A percentile compares a stretch with the other conserved stretches of the same genome.
These are phyloP conservation scores for Alopecurus myosuroides DNA, from an alignment of 176 grass and related monocot species.

Conservation along the genomic window DNA sequence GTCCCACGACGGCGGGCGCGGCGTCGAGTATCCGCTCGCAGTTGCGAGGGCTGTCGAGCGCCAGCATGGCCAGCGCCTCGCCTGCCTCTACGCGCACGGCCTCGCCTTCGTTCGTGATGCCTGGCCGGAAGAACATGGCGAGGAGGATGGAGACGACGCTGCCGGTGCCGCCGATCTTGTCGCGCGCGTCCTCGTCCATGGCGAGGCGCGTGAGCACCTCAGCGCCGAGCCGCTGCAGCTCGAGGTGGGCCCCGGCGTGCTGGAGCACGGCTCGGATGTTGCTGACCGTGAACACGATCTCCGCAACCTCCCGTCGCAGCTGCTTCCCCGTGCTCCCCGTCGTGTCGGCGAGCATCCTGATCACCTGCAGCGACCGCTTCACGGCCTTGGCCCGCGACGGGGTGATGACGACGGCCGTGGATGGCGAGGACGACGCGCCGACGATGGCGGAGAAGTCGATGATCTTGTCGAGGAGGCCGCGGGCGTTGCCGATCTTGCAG, in stretches of 20 bases:
- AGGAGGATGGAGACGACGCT: slow-evolving; percentile 58
- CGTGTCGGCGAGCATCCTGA: slow-evolving; percentile 68
- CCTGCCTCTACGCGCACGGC: slow-evolving; percentile 50
- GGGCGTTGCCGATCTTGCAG: slow-evolving; percentile 57
- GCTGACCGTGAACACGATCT: slow-evolving; percentile 70
- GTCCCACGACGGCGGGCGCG: slow-evolving; percentile 5
- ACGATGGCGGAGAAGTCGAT: slow-evolving; percentile 49
- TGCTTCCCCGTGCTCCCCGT: slow-evolving; percentile 43
- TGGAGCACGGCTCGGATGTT: slow-evolving; percentile 73
- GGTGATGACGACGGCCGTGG: not conserved
- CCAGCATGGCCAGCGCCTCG: slow-evolving; percentile 78
- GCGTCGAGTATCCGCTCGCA: slow-evolving; percentile 50
- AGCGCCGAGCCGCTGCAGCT: slow-evolving; percentile 44
- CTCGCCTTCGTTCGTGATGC: slow-evolving; percentile 1
- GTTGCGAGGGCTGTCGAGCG: slow-evolving; percentile 58
- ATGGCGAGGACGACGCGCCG: not conserved
- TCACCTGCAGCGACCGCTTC: slow-evolving; percentile 63
- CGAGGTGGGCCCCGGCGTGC: not conserved
- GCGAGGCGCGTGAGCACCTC: slow-evolving; percentile 67
- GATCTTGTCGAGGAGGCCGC: slow-evolving; percentile 75
- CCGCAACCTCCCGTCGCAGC: slow-evolving; percentile 51
- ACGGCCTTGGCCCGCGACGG: slow-evolving; percentile 37
- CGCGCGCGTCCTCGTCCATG: slow-evolving; percentile 61
- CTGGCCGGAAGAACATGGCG: slow-evolving; percentile 39
- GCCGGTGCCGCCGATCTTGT: slow-evolving; percentile 60